phyloP scores from a whole-genome alignment of 2,329 filamentous ascomycete species.

The Zymoseptoria ardabiliae region DNA sequence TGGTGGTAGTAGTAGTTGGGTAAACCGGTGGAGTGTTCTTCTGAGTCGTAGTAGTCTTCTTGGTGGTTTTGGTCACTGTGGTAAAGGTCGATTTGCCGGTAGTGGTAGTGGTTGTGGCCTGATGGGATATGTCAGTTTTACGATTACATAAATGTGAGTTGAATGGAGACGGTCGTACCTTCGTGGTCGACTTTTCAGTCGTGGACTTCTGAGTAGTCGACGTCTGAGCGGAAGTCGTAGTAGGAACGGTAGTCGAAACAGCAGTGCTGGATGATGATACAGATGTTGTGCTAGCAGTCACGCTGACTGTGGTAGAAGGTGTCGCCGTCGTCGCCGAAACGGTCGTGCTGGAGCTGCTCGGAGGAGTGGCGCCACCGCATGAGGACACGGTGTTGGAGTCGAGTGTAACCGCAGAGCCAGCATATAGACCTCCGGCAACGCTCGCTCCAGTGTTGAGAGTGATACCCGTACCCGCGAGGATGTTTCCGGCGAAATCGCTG shows the following conservation, averaged over 20 bases:
- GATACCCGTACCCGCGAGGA: slow-evolving; percentile 4
- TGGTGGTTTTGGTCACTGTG: not conserved
- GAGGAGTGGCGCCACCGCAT: not conserved
- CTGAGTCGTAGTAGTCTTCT: not conserved
- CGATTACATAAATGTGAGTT: not conserved
- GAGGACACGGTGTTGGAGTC: not conserved
- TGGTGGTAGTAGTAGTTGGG: not conserved
- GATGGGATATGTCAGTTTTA: not conserved
- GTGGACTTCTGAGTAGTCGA: not conserved
- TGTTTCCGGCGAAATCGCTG: slow-evolving; percentile 3
- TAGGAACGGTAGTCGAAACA: not conserved
- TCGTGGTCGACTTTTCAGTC: not conserved
- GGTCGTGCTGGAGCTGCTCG: not conserved
- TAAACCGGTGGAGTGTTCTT: too few relatives aligned
- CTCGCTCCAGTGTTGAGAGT: slow-evolving; percentile 5
- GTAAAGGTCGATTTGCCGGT: not conserved
- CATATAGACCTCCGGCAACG: slow-evolving; percentile 4
- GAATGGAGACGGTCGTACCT: not conserved
- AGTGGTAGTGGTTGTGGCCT: not conserved
- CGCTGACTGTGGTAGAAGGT: not conserved
- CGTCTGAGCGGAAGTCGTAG: not conserved
- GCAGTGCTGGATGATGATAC: not conserved
- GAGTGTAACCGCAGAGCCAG: slow-evolving; percentile 5
- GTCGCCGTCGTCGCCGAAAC: not conserved
- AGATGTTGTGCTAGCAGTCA: not conserved